Evolutionary conservation across 2,329 filamentous ascomycete genomes (phyloP), one percentile per base, ranked within the genome.

Genomic region (Bisporella sp.): DNA sequence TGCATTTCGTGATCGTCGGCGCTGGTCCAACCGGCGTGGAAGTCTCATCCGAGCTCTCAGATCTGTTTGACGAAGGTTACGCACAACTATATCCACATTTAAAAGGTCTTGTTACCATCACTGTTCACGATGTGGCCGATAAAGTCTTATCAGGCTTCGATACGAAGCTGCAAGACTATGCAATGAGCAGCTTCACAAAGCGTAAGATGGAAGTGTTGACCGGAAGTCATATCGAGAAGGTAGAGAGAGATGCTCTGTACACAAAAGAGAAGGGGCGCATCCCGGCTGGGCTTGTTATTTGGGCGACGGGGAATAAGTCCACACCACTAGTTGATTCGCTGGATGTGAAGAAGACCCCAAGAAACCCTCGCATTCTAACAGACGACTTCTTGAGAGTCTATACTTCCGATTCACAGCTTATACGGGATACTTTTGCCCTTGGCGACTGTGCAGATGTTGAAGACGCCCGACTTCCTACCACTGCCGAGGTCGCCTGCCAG

Each of bases 1-100:
- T 89, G 9, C 83, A 87, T 63, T 88, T 89, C 62, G 85, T 82
- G 33, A 73, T 89, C 29, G 84, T 89, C 0, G 85, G 85, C 8
- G 85, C 84, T 41, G 85, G 85, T 50, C 64, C 83, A 1, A 86
- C 83, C 1, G 82, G 82, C 5, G 51, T 58, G 5, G 56, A 58
- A 65, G 61, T 70, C 2, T 68, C 71, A 0, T 71, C 71, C 5
- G 71, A 73, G 53, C 57, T 73, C 1, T 69, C 64, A 53, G 71
- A 73, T 50, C 61, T 73, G 2, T 69, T 66, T 56, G 55, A 68
- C 6, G 56, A 68, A 5, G 66, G 68, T n/a, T 60, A 72, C 53
- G 56, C 60, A 9, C 59, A 64, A 31, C 53, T 73, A 5, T 73
- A 71, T 49, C 68, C 71, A 1, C 63, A 69, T 30, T 58, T 73